Base-by-base conservation (phyloP, 306 rosid genomes). In the Dalbergia cochinchinensis region DNA sequence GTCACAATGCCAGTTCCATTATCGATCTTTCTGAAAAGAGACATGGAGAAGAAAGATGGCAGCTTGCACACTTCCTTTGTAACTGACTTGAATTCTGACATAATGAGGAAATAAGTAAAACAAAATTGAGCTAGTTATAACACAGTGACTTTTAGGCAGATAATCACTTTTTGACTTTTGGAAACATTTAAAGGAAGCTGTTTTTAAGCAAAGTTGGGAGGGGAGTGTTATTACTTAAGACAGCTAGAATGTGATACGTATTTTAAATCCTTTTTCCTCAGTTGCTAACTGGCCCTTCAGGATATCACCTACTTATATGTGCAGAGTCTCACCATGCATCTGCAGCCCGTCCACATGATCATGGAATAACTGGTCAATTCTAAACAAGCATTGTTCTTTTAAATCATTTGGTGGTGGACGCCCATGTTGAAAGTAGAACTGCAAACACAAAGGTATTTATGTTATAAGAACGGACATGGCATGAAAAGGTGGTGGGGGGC, bases 21-120 rank as follows among this genome's bases (percentile, higher is more conserved):
- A 71, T 96, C 99, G 54, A 96, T 93, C 97, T 91, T 93, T 87
- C 78, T 85, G 86, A 91, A 96, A 76, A 96, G 90, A 44, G 91
- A 82, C 0, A 92, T 69, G 18, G 97, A 93, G 86, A 91, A 86
- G 83, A 93, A 96, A 55, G 97, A 96, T 69, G 99, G 99, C 81
- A 96, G 93, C 96, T 89, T 96, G 92, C 99, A 96, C 58, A 96
- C 81, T 78, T 96, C 98, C 92, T 93, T 96, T 26, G 93, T 90
- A 76, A 96, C 81, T 41, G 85, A 74, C 84, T 92, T 93, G 82
- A 96, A 96, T 64, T 96, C 98, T 96, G 93, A 51, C 71, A 90
- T 50, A 55, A 63, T 83, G 85, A 78, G 64, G 53, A 73, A 77
- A 80, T 39, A 80, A 84, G 85, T 70, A 87, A 77, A 61, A 80